Evolutionary conservation across 176 grass and related monocot species (phyloP), one percentile per base, ranked within the genome.

Genomic region (Phyllostachys edulis): DNA sequence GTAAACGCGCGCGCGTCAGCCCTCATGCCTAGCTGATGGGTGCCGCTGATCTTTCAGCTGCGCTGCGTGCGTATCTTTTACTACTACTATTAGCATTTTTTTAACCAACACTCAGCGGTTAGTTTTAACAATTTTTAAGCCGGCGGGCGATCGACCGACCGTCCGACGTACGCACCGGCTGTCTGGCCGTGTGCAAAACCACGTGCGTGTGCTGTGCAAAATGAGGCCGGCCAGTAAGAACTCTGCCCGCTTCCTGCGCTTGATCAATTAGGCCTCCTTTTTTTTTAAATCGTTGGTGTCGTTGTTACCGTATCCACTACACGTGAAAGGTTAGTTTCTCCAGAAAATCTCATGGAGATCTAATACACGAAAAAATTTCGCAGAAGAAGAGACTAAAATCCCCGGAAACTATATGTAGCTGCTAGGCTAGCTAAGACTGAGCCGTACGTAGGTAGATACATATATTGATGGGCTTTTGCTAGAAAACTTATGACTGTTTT

Each of bases 151-250:
- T 78, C 9, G 16, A 36, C 3, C 49, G 47, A 14, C 29, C 29
- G 29, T 1, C 29, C 29, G 29, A 29, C 29, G 29, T 29, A 29
- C 29, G 29, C 29, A 29, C 29, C 29, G 36, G 21, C 32, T 12
- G 68, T 17, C 29, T 1, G 36, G 21, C 32, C 18, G 68, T 17
- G 13, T 12, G 57, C 21, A 26, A 73, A 84, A 6, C 29, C 37
- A 69, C 52, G 75, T 69, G 52, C 10, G n/a, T 57, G n/a, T 23
- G 76, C 84, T 82, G 51, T 87, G n/a, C 85, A 82, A 69, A 82
- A 29, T 69, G 50, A 63, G 78, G 78, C 79, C 15, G 9, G 26
- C 76, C 84, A 80, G 32, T 59, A 47, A 37, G 3, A 36, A 64
- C 32, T 34, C 32, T 34, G 32, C 32, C 1, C 32, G 32, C 32